Conservation (phyloP, 257 asterid genomes). For the Ilex asprella region DNA sequence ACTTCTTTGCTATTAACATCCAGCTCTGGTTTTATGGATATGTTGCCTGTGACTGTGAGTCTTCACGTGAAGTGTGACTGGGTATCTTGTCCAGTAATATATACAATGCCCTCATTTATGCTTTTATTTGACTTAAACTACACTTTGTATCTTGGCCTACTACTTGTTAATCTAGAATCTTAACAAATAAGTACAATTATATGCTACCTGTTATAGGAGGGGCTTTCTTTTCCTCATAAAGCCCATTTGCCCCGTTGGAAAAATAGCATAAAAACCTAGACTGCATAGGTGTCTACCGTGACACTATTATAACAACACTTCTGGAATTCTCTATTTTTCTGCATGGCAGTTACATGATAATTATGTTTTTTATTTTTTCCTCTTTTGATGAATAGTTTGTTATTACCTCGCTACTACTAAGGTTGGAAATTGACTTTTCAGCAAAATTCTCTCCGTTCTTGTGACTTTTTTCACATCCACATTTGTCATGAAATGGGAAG, state of each 20-base stretch:
- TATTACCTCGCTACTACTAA: constrained; percentile 14
- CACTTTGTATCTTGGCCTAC: not conserved
- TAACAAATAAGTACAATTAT: not conserved
- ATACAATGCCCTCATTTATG: not conserved
- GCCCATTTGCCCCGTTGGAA: no score
- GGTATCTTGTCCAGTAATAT: no score
- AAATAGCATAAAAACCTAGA: no score
- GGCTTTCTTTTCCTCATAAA: no score
- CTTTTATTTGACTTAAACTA: not conserved
- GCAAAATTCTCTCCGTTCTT: constrained; percentile 75
- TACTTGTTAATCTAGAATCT: not conserved
- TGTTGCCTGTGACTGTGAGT: no score
- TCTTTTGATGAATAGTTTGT: not conserved
- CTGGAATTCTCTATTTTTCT: not conserved
- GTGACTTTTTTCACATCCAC: constrained; percentile 68
- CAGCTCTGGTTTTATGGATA: no score
- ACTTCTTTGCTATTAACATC: no score
- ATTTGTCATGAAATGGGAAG: constrained; percentile 67
- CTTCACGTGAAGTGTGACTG: no score
- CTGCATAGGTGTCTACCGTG: no score
- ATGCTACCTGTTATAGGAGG: not conserved
- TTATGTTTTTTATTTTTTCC: not conserved
- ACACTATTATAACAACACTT: not conserved
- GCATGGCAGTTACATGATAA: not conserved
- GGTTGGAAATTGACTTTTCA: constrained; percentile 29